phyloP scores from a whole-genome alignment of 352 stramenopile genomes.

The Elongisporangium anandrum region DNA sequence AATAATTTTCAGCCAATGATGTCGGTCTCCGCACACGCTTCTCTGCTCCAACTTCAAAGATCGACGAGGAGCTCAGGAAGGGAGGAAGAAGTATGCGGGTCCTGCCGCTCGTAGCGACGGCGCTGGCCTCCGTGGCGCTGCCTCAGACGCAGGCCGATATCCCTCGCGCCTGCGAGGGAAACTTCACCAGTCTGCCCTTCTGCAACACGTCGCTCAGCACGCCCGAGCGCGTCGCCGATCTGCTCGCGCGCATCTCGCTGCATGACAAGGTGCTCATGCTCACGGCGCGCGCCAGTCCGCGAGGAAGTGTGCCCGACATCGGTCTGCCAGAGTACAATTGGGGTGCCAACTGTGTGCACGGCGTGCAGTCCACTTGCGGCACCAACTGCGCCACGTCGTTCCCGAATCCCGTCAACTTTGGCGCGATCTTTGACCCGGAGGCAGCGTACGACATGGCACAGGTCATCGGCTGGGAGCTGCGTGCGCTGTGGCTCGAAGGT shows the following conservation, averaged over 20 bases:
- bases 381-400: constrained; percentile 86
- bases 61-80: background rate
- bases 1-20: background rate
- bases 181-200: constrained; percentile 49
- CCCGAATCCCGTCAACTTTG: constrained; percentile 87
- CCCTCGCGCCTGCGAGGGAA: constrained; percentile 43
- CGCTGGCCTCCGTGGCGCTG: background rate
- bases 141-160: constrained; percentile 21
- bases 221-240: constrained; percentile 62
- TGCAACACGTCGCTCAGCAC: constrained; percentile 70
- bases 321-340: constrained; percentile 90
- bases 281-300: constrained; percentile 60
- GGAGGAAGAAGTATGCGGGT: background rate
- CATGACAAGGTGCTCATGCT: constrained; percentile 68
- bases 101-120: background rate
- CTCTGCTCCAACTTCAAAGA: background rate
- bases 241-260: constrained; percentile 67
- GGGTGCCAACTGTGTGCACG: constrained; percentile 93
- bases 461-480: constrained; percentile 84
- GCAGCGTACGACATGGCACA: constrained; percentile 79
- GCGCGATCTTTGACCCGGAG: constrained; percentile 82
- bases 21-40: background rate
- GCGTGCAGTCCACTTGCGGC: constrained; percentile 81
- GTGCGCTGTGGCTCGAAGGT: constrained; percentile 73
- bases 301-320: constrained; percentile 73